Base-by-base conservation (phyloP, 768 basidiomycete species). In the Mycena sanguinolenta region DNA sequence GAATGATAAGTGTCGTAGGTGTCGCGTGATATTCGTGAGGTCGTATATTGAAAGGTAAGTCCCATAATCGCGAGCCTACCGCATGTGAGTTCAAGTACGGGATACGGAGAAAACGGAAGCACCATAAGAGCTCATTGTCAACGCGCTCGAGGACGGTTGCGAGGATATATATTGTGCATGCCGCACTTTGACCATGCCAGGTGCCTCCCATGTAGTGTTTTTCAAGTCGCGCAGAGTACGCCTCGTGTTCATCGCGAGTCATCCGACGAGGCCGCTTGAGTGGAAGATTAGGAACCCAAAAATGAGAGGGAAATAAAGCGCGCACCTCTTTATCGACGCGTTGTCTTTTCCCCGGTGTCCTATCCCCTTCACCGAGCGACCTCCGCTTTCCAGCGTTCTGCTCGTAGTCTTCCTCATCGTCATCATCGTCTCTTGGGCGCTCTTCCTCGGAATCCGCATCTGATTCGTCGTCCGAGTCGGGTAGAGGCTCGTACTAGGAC, bases 111-210 rank as follows among this genome's bases (percentile, higher is more conserved):
- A 58, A 52, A 30, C 32, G 27, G 55, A 34, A 28, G 58, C 75
- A 96, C 98, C 98, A 99, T 54, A 99, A 84, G 9, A 97, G 86
- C 79, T 99, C 96, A 76, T 96, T 95, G 79, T 99, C 97, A 14
- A 92, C 93, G 38, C 97, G 90, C 75, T 97, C 96, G 12, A 98
- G 87, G n/a, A 91, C 87, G 6, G 93, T 95, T 13, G 97, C 95
- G 4, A 99, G 89, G 71, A 95, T 85, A 79, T 97, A 99, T 59
- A 98, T 88, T 32, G 92, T 93, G 27, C 93, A 92, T 13, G 96
- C 90, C 9, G 95, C 95, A 75, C 95, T 95, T 81, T 96, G 96
- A 1, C 95, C 95, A 76, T 94, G 88, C 82, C 90, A 95, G 54
- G 95, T 93, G 42, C 98, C 98, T 21, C 89, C 84, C 71, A 85